These are phyloP conservation scores for Poteriospumella lacustris DNA, from an alignment of 108 stramenopile genomes.

Conservation along the genomic window DNA sequence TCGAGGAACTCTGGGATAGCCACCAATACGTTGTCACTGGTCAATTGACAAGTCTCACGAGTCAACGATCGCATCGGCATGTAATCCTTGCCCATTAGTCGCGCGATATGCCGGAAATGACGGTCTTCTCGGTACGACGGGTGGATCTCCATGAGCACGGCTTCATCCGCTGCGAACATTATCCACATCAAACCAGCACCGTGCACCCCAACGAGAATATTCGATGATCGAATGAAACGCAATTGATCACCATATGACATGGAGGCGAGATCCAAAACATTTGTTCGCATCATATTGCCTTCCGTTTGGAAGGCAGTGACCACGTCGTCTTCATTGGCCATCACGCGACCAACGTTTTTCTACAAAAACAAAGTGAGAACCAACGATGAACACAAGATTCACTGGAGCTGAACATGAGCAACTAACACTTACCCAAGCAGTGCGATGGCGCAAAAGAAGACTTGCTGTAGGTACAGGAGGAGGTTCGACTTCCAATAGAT, in stretches of 20 bases:
- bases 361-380: too few species aligned
- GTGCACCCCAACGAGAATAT: conserved; percentile 29
- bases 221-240: neutral
- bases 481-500: conserved; percentile 15
- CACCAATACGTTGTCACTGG: conserved; percentile 13
- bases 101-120: conserved; percentile 19
- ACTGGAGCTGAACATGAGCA: too few species aligned
- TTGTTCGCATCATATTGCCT: neutral
- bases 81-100: conserved; percentile 24
- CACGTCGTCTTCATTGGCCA: neutral
- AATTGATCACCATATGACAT: conserved; percentile 19
- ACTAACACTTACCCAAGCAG: too few species aligned
- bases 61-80: conserved; percentile 26
- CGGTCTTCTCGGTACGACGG: conserved; percentile 31
- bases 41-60: conserved; percentile 18
- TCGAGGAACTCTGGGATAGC: conserved; percentile 7
- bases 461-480: neutral
- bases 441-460: neutral
- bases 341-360: conserved; percentile 3
- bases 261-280: conserved; percentile 21
- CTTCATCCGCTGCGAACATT: conserved; percentile 35
- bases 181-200: conserved; percentile 35
- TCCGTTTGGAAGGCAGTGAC: neutral
- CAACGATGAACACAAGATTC: too few species aligned
- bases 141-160: conserved; percentile 33